Evolutionary conservation across 2,329 filamentous ascomycete species (phyloP), one percentile per base, ranked within the genome.

Genomic region (Cordyceps pruinosa): DNA sequence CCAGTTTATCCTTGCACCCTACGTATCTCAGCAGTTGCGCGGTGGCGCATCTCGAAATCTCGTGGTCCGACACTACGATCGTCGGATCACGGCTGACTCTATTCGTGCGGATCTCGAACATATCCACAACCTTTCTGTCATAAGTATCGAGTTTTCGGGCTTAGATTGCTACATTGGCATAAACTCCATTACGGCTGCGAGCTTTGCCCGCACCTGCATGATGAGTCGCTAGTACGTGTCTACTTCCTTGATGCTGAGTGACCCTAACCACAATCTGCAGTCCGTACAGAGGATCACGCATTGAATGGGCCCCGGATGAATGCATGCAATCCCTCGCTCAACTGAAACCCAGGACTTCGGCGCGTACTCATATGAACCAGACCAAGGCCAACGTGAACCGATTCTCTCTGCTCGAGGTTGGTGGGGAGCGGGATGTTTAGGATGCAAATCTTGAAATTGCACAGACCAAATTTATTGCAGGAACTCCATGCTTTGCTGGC

Each of bases 141-240:
- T 94, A 64, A 80, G 80, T 44, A 73, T 94, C 45, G 71, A 73
- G 8, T 86, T 88, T 68, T 70, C 72, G 3, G 74, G 77, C 19
- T 77, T 77, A 4, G 81, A 84, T 68, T 87, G 81, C 58, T 82
- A 82, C 68, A 83, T 95, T 61, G 85, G 82, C 56, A 89, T 86
- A 8, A 95, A 92, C 69, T 90, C 89, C 0, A 79, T 95, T 10
- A 80, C 87, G 65, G 86, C 87, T 60, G 87, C 89, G 12, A 78
- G 90, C 53, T 89, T 86, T 70, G 89, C 89, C 9, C 81, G 83
- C 19, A 88, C 82, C 10, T 94, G 89, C 72, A 88, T 95, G 86
- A 85, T 87, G 81, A 84, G 79, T 61, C 74, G 77, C 55, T 61
- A 62, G 79, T 82, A 68, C 66, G 78, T 17, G 21, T 2, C 32